Conservation (phyloP, 164 flowering plant genomes). For the Tinospora cordifolia region DNA sequence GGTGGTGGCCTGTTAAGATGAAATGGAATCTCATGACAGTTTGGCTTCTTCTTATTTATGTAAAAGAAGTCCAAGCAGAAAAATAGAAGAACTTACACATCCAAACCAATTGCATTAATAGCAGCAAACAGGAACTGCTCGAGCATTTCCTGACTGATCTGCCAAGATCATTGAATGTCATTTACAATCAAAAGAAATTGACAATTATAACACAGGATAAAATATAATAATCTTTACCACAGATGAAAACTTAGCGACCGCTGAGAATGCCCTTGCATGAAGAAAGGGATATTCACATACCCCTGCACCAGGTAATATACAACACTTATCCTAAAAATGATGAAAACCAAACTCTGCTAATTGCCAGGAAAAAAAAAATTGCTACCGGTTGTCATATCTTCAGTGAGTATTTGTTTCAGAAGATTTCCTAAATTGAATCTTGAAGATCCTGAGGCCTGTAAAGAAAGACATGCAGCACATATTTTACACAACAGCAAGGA, state of each 20-base stretch:
- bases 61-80: background rate
- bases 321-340: background rate
- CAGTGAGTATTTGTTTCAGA: constrained; percentile 50
- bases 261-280: constrained; percentile 66
- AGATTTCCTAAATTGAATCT: constrained; percentile 29
- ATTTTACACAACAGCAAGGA: background rate
- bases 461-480: background rate
- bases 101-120: constrained; percentile 52
- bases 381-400: constrained; percentile 59
- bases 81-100: constrained; percentile 46
- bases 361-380: constrained; percentile 5
- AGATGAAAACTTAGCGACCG: constrained; percentile 68
- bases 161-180: constrained; percentile 11
- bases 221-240: constrained; percentile 40
- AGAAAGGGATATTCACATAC: constrained; percentile 79
- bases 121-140: constrained; percentile 68
- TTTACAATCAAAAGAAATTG: background rate
- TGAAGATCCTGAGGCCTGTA: constrained; percentile 43
- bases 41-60: constrained; percentile 1
- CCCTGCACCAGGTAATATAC: constrained; percentile 36
- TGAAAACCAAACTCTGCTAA: background rate
- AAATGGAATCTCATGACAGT: constrained; percentile 7
- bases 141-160: constrained; percentile 50
- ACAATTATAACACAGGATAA: background rate
- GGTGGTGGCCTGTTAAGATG: constrained; percentile 61